Conservation (phyloP, 768 basidiomycete genomes). For the Suillus placidus region DNA sequence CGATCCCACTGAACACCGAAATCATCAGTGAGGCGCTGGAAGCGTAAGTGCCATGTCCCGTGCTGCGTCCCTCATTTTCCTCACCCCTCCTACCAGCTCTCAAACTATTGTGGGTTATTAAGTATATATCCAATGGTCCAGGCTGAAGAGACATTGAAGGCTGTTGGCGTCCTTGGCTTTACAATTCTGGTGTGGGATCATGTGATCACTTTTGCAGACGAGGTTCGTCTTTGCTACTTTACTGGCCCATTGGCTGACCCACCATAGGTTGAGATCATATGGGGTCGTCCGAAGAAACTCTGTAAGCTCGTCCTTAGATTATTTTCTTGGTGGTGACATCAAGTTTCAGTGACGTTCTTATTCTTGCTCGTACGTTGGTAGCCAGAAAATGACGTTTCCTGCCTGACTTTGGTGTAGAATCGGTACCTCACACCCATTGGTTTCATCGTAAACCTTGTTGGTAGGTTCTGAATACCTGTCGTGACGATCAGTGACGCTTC, state of each 20-base stretch:
- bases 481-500: neutral
- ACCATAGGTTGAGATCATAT: conserved; percentile 39
- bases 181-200: conserved; percentile 54
- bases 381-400: neutral
- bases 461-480: conserved; percentile 13
- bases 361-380: conserved; percentile 39
- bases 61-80: neutral
- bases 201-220: conserved; percentile 40
- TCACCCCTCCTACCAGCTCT: neutral
- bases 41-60: neutral
- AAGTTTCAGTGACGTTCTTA: conserved; percentile 33
- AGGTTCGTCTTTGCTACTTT: conserved; percentile 27
- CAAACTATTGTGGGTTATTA: conserved; percentile 2
- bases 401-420: conserved; percentile 46
- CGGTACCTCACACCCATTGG: conserved; percentile 65
- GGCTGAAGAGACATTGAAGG: conserved; percentile 34
- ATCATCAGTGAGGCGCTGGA: neutral
- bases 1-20: neutral
- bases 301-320: conserved; percentile 28
- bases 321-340: neutral
- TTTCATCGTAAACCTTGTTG: conserved; percentile 58
- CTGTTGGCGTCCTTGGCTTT: conserved; percentile 54
- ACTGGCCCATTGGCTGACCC: neutral
- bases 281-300: conserved; percentile 38
- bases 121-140: neutral